These are phyloP conservation scores for Lasiosphaeris hirsuta DNA, from an alignment of 495 filamentous ascomycete genomes.

Conservation along the genomic window DNA sequence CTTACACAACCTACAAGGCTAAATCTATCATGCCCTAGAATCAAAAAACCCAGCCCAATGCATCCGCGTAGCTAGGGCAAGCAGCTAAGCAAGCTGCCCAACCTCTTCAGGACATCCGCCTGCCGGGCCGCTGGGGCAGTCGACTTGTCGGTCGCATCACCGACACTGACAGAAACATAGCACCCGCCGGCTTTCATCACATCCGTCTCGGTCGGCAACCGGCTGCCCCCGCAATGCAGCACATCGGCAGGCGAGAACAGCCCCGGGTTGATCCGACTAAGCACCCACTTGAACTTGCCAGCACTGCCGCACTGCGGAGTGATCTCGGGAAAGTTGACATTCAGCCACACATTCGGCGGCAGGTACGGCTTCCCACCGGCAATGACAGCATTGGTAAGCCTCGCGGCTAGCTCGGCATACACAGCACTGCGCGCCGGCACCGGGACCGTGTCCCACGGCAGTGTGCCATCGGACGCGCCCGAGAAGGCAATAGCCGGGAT, in stretches of 20 bases:
- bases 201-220: constrained; percentile 55
- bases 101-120: constrained; percentile 51
- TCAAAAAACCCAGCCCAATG: too few species aligned
- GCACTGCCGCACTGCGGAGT: constrained; percentile 43
- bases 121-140: constrained; percentile 56
- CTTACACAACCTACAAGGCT: too few species aligned
- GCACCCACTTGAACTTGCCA: constrained; percentile 55
- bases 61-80: constrained; percentile 10
- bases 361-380: constrained; percentile 58
- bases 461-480: constrained; percentile 46
- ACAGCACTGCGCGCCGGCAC: constrained; percentile 50
- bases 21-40: too few species aligned
- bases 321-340: constrained; percentile 62
- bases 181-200: constrained; percentile 51
- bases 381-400: constrained; percentile 51
- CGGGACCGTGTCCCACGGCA: constrained; percentile 48
- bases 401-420: constrained; percentile 59
- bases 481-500: constrained; percentile 66
- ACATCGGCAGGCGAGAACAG: constrained; percentile 53
- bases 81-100: constrained; percentile 52
- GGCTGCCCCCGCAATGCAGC: constrained; percentile 49
- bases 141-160: constrained; percentile 53
- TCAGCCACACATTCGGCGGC: constrained; percentile 56
- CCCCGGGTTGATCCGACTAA: constrained; percentile 56
- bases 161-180: constrained; percentile 62